These are phyloP conservation scores for Magnusiomyces ingens DNA, from an alignment of 1,139 yeast species.

Conservation along the genomic window DNA sequence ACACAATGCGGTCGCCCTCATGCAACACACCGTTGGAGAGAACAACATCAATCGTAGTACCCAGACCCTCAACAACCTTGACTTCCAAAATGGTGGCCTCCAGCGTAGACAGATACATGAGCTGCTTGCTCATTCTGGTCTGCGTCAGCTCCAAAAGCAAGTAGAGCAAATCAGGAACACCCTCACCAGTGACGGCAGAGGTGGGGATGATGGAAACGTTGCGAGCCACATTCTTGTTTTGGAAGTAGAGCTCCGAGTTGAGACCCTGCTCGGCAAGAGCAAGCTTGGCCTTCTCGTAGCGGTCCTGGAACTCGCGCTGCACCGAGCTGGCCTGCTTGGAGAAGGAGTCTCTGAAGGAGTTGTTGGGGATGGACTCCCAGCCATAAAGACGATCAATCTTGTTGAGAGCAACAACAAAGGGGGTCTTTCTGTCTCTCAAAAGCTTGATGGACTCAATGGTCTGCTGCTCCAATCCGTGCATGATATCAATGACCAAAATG, in stretches of 20 bases:
- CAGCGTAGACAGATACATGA: conserved; percentile 87
- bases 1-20: conserved; percentile 92
- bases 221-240: conserved; percentile 87
- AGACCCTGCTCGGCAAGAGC: conserved; percentile 97
- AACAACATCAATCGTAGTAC: conserved; percentile 97
- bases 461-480: conserved; percentile 99
- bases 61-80: conserved; percentile 97
- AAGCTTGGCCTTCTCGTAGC: conserved; percentile 78
- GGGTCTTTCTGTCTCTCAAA: conserved; percentile 94
- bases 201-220: conserved; percentile 97
- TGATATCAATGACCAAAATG: conserved; percentile 92
- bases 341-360: conserved; percentile 91
- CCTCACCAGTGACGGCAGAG: conserved; percentile 98
- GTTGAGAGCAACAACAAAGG: conserved; percentile 92
- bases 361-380: conserved; percentile 86
- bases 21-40: conserved; percentile 88
- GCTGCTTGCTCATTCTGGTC: conserved; percentile 97
- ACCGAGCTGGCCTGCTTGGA: conserved; percentile 76
- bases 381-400: conserved; percentile 95
- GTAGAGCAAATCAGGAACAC: conserved; percentile 98
- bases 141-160: conserved; percentile 91
- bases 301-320: conserved; percentile 84
- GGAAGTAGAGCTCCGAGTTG: conserved; percentile 92
- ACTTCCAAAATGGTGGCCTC: conserved; percentile 98
- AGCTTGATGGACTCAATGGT: conserved; percentile 89